Conservation (phyloP, 1,284 basidiomycete species). For the Tremellales sp. region DNA sequence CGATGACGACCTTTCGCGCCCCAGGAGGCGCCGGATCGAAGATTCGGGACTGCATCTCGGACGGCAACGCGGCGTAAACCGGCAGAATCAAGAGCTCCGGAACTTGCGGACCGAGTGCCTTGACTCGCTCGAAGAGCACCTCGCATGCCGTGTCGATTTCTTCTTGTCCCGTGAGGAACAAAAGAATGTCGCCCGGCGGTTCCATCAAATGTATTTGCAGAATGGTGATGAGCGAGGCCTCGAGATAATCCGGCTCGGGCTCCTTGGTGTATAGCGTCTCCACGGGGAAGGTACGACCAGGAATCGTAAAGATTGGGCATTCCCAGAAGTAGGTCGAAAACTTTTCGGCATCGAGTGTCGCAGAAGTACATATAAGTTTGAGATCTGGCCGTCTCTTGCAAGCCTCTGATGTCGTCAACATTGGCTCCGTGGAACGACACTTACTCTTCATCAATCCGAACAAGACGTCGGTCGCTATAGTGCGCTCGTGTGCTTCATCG, state of each 20-base stretch:
- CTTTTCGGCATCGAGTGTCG: slow-evolving; percentile 98
- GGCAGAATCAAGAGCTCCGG: slow-evolving; percentile 95
- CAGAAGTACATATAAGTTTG: slow-evolving; percentile 96
- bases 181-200: slow-evolving; percentile 89
- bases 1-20: slow-evolving; percentile 93
- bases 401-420: slow-evolving; percentile 62
- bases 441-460: slow-evolving; percentile 94
- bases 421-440: slow-evolving; percentile 35
- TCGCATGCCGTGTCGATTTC: slow-evolving; percentile 98
- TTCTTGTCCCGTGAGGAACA: slow-evolving; percentile 98
- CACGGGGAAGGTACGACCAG: slow-evolving; percentile 79
- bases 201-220: slow-evolving; percentile 99
- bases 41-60: slow-evolving; percentile 94
- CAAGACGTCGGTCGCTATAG: slow-evolving; percentile 94
- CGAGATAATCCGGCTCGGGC: slow-evolving; percentile 96
- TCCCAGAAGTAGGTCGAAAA: slow-evolving; percentile 98
- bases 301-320: slow-evolving; percentile 99
- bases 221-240: slow-evolving; percentile 95
- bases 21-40: slow-evolving; percentile 98
- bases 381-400: slow-evolving; percentile 90
- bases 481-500: slow-evolving; percentile 98
- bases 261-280: slow-evolving; percentile 98
- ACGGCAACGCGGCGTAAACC: slow-evolving; percentile 95
- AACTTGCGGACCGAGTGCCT: slow-evolving; percentile 92
- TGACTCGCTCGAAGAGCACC: slow-evolving; percentile 96